Base-by-base conservation (phyloP, 139 green algal species). In the Trebouxia sp. region DNA sequence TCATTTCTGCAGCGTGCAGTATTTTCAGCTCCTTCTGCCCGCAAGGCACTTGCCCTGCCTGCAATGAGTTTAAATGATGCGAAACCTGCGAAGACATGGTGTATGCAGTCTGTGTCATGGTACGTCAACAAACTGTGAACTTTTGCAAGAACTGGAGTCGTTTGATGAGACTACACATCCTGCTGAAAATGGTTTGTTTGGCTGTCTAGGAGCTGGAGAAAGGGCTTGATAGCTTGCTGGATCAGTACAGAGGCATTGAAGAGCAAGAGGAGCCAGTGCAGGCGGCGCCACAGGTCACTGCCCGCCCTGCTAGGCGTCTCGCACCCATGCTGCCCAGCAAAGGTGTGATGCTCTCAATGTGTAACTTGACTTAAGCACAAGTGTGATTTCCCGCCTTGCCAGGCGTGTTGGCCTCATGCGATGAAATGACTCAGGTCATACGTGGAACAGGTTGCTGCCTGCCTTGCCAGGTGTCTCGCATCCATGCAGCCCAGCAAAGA, bases 191-290 rank as follows among this genome's bases (percentile, higher is more conserved):
- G n/a, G n/a, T n/a, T n/a, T n/a, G n/a, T n/a, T n/a, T n/a, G n/a
- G n/a, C n/a, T n/a, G n/a, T n/a, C n/a, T n/a, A 89, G 53, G 92
- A 97, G 87, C 91, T 97, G 74, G 93, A 96, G 87, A 86, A 87
- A 50, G 93, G 93, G 74, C 89, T 97, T 80, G 88, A 91, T 0
- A 81, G 75, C 48, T 87, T 96, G 85, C 76, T 90, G 83, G 67
- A 70, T 14, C 51, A 58, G 14, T 84, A 87, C 62, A 35, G 48
- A 24, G 55, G 15, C 7, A 42, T 37, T 24, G 53, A 17, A 17
- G 78, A 35, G 14, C 53, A 24, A 41, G 26, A 39, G 43, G 39
- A 76, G 32, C 42, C 66, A 24, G 42, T 28, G 41, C 47, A 81
- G n/a, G 9, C 62, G 38, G 65, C 55, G 43, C 39, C 47, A 28